Base-by-base conservation (phyloP, 352 stramenopile species). In the Globisporangium alternatum region DNA sequence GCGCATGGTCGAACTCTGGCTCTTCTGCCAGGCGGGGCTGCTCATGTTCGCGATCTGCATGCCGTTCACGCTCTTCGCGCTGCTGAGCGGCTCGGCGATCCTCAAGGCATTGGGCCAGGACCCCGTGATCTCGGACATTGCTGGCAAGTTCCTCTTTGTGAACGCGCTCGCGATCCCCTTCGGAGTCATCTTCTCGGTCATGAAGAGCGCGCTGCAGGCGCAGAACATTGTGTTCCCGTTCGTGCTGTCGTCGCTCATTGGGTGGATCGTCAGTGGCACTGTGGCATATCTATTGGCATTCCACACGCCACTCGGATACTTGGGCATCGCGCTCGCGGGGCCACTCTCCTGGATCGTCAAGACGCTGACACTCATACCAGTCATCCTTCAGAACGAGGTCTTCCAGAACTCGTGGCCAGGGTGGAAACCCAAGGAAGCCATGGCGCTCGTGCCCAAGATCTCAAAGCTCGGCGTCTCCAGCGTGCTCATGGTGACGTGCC, bases 391-490 rank as follows among this genome's bases (percentile, higher is more conserved):
- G 3, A 43, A 43, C 37, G 37, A 44, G 10, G 37, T 44, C 10
- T 44, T 44, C 37, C 37, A 44, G 37, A 44, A 44, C 37, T 44
- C 37, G 37, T 44, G 37, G 37, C 37, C 37, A 19, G 37, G 37
- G 1, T 44, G 60, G 64, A 64, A 59, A 19, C 62, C 67, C 9
- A 35, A 58, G 6, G 52, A 76, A 62, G 68, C 70, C 15, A 43
- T 64, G 31, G 39, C 19, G 30, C 33, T 68, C 15, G 57, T 68
- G 56, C 55, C 55, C 22, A 65, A 58, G 45, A 56, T 68, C 56
- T 49, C 43, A 10, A 68, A 64, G 63, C 56, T 68, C 5, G 57
- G 55, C 19, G 41, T 68, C 3, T 68, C 63, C 13, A 58, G 63
- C 31, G 60, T 75, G 30, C 62, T 59, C 25, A 66, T 69, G 54